Evolutionary conservation across 1,139 yeast genomes (phyloP).

Genomic region (Arxiozyma heterogenica): DNA sequence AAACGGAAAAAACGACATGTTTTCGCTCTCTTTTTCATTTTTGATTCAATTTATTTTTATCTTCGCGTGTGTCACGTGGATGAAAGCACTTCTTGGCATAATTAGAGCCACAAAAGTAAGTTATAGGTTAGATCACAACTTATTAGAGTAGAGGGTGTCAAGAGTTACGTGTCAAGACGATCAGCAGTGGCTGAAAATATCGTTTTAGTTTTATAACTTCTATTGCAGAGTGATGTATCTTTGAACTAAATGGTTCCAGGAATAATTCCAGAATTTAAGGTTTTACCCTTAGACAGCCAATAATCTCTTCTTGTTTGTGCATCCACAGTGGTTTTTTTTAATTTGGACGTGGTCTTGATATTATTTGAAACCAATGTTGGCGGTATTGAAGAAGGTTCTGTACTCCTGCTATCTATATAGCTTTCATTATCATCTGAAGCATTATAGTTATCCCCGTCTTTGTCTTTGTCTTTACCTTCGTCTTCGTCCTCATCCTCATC

Average conservation of each 20-base stretch:
- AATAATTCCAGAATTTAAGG: constrained; percentile 5
- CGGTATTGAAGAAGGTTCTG: constrained; percentile 1
- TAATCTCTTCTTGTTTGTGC: constrained; percentile 36
- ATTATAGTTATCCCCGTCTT: constrained; percentile 7
- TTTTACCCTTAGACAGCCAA: constrained; percentile 38
- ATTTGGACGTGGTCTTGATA: background rate
- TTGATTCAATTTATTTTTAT: background rate
- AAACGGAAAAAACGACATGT: background rate
- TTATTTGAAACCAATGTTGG: background rate
- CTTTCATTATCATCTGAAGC: constrained; percentile 5
- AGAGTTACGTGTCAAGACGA: no score
- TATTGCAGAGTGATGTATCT: background rate
- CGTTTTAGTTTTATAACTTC: no score
- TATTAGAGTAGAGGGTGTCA: no score
- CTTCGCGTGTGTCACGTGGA: background rate
- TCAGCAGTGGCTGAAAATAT: no score
- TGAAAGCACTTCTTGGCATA: background rate
- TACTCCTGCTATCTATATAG: background rate
- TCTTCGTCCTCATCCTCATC: constrained; percentile 3
- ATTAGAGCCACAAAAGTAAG: no score
- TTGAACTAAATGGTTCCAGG: background rate
- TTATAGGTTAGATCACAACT: no score
- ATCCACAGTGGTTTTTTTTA: constrained; percentile 18
- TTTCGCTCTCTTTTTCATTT: background rate
- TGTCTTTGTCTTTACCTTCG: no score